Percentiles rank a stretch among this genome's conserved stretches.
phyloP scores from a whole-genome alignment of 371 early-diverging fungal species.

The Rhizopus delemar region DNA sequence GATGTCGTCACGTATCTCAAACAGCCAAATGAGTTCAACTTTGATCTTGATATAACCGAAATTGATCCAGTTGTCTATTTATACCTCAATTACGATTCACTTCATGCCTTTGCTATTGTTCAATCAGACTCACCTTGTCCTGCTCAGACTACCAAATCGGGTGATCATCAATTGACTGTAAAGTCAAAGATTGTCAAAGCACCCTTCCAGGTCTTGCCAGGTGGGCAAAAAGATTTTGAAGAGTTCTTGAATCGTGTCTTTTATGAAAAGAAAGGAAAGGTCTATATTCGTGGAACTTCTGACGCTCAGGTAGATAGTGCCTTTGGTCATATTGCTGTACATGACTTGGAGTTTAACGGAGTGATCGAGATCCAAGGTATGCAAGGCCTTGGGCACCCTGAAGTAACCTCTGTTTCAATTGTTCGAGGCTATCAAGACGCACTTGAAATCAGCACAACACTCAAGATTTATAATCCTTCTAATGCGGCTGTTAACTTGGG shows the following conservation, averaged over 20 bases:
- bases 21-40: constrained; percentile 47
- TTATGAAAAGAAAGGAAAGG: constrained; percentile 21
- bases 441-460: constrained; percentile 21
- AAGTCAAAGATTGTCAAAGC: constrained; percentile 32
- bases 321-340: constrained; percentile 41
- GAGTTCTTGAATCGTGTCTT: constrained; percentile 23
- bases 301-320: constrained; percentile 42
- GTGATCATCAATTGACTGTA: constrained; percentile 21
- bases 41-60: constrained; percentile 40
- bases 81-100: constrained; percentile 31
- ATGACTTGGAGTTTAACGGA: constrained; percentile 43
- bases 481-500: constrained; percentile 45
- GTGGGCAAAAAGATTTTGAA: constrained; percentile 47
- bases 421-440: constrained; percentile 35
- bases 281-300: constrained; percentile 44
- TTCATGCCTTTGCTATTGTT: constrained; percentile 40
- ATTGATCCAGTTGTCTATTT: constrained; percentile 42
- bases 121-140: constrained; percentile 33
- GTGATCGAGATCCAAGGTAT: constrained; percentile 40
- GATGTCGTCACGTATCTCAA: constrained; percentile 38
- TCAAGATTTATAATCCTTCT: constrained; percentile 44
- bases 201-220: constrained; percentile 43
- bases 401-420: constrained; percentile 33
- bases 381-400: constrained; percentile 40
- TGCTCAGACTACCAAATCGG: constrained; percentile 27